Evolutionary conservation across 257 asterid genomes (phyloP).

Genomic region (Pogostemon cablin): DNA sequence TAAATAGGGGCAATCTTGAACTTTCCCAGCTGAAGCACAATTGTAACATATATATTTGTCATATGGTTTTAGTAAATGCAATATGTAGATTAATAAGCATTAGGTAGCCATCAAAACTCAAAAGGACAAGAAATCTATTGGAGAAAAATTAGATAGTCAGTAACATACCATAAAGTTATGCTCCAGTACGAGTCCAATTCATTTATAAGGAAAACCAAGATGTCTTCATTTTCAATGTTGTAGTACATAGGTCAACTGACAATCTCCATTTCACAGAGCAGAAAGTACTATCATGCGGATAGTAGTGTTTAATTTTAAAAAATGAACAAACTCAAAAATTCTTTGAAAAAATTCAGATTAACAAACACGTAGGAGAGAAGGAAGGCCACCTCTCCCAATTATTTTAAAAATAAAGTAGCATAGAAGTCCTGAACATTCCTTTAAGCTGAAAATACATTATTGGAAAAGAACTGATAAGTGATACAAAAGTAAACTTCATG

Average conservation of each 20-base stretch:
- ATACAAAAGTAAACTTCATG: slow-evolving; percentile 25
- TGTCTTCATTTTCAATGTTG: background rate
- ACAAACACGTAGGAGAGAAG: slow-evolving; percentile 13
- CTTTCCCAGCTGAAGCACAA: background rate
- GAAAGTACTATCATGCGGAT: background rate
- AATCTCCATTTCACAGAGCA: slow-evolving; percentile 3
- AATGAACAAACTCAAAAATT: slow-evolving; percentile 27
- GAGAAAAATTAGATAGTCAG: background rate
- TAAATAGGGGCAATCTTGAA: background rate
- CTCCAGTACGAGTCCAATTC: slow-evolving; percentile 1
- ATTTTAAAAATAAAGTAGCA: slow-evolving; percentile 26
- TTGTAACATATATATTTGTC: background rate
- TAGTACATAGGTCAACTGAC: background rate
- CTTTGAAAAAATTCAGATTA: slow-evolving; percentile 19
- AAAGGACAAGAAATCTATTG: background rate
- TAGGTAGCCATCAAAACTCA: background rate
- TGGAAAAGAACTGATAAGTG: slow-evolving; percentile 15
- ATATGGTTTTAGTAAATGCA: slow-evolving; percentile 1
- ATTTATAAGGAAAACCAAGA: slow-evolving; percentile 6
- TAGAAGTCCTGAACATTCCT: slow-evolving; percentile 25
- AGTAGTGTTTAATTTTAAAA: slow-evolving; percentile 7
- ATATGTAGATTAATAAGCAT: background rate
- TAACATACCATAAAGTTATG: background rate
- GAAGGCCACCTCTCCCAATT: slow-evolving; percentile 22
- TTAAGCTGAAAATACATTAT: slow-evolving; percentile 37